Evolutionary conservation across 345 rosid species (phyloP).

Genomic region (Melaleuca quinquenervia): DNA sequence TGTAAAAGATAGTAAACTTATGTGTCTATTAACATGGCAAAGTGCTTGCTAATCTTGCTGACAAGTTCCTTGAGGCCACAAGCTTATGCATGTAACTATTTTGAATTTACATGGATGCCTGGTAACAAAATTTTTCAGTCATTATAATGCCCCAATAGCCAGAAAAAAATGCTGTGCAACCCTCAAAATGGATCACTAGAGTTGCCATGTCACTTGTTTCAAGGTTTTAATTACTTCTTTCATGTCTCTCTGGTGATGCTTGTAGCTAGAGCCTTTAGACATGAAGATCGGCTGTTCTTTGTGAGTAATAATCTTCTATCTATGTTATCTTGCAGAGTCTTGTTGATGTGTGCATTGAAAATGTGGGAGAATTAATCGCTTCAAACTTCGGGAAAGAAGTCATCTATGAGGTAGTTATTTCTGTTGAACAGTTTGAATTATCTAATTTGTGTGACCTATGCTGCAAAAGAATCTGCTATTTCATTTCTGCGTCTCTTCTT

Average conservation of each 20-base stretch:
- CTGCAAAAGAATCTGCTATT: not conserved
- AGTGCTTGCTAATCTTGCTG: not conserved
- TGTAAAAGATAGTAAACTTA: not conserved
- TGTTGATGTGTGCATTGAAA: conserved; percentile 53
- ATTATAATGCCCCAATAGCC: not conserved
- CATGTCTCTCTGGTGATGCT: not conserved
- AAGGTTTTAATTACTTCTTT: not conserved
- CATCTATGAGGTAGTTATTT: conserved; percentile 51
- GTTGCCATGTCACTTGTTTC: not conserved
- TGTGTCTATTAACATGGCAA: not conserved
- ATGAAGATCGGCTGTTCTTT: not conserved
- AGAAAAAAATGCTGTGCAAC: not conserved
- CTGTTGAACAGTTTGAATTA: not conserved
- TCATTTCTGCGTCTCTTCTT: not conserved
- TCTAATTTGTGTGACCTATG: not conserved
- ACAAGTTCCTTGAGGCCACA: not conserved
- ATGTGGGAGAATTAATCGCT: conserved; percentile 51
- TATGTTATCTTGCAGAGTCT: conserved; percentile 48
- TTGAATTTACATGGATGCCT: not conserved
- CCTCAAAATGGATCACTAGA: not conserved
- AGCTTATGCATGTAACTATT: not conserved
- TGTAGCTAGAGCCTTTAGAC: not conserved
- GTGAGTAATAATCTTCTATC: not conserved
- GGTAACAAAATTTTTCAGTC: not conserved
- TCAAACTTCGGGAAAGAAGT: conserved; percentile 77